Conservation (phyloP, 2,329 filamentous ascomycete genomes). For the Alternaria gansuensis region DNA sequence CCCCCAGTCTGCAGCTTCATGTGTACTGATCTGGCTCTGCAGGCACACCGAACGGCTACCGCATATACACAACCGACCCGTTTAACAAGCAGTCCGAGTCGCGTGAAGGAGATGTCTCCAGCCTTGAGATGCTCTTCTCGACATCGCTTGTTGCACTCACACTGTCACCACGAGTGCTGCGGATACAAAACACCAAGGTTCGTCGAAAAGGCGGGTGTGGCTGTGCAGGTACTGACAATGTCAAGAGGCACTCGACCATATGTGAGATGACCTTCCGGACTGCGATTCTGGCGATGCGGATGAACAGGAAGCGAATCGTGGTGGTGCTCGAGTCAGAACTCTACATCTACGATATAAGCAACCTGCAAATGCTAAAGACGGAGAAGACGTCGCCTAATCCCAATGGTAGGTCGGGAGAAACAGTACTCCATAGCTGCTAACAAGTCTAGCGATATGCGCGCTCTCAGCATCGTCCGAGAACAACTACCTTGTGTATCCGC, state of each 20-base stretch:
- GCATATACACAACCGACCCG: slow-evolving; percentile 95
- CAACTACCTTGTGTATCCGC: slow-evolving; percentile 92
- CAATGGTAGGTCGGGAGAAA: slow-evolving; percentile 62
- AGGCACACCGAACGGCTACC: slow-evolving; percentile 94
- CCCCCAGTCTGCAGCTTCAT: too few relatives aligned
- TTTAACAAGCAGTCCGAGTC: slow-evolving; percentile 95
- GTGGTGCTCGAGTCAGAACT: slow-evolving; percentile 96
- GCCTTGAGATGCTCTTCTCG: slow-evolving; percentile 98
- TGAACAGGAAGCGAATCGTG: slow-evolving; percentile 93
- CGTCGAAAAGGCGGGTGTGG: slow-evolving; percentile 31
- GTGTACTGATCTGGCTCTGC: slow-evolving; percentile 22
- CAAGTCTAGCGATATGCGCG: slow-evolving; percentile 76
- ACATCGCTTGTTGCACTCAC: slow-evolving; percentile 95
- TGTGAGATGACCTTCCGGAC: slow-evolving; percentile 98
- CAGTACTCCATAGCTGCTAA: slow-evolving; percentile 24
- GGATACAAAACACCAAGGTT: slow-evolving; percentile 98
- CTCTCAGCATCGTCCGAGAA: slow-evolving; percentile 94
- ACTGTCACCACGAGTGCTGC: slow-evolving; percentile 86
- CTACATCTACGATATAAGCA: slow-evolving; percentile 98
- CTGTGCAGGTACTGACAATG: slow-evolving; percentile 17
- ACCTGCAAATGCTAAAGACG: slow-evolving; percentile 93
- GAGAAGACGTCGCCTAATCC: slow-evolving; percentile 95
- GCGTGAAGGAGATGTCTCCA: slow-evolving; percentile 92
- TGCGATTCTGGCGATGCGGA: slow-evolving; percentile 89
- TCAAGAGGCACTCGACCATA: slow-evolving; percentile 78